Evolutionary conservation across 352 stramenopile species (phyloP).

Genomic region (Globisporangium heterothallicum): DNA sequence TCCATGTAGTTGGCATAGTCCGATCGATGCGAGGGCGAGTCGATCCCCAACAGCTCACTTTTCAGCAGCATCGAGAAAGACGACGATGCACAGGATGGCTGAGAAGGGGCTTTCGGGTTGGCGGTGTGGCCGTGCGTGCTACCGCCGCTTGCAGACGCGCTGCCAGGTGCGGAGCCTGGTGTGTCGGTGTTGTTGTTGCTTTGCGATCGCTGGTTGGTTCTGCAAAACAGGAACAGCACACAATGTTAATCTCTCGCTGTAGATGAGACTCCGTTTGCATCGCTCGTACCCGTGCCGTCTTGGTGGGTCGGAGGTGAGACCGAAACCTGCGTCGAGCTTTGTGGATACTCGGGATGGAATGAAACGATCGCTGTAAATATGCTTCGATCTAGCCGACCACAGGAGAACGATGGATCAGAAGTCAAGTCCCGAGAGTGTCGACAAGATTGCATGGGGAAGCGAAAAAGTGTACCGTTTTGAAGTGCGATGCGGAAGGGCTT

Average conservation of each 20-base stretch:
- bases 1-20: constrained; percentile 24
- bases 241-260: background rate
- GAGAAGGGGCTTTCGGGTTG: constrained; percentile 7
- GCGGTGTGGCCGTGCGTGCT: background rate
- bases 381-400: constrained; percentile 61
- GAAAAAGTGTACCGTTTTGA: constrained; percentile 39
- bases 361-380: constrained; percentile 87
- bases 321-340: constrained; percentile 73
- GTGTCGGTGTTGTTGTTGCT: constrained; percentile 11
- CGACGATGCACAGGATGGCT: constrained; percentile 20
- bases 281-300: constrained; percentile 15
- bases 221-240: background rate
- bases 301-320: constrained; percentile 43
- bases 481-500: constrained; percentile 38
- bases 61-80: constrained; percentile 76
- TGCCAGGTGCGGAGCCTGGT: constrained; percentile 11
- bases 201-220: constrained; percentile 14
- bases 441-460: background rate
- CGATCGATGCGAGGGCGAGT: constrained; percentile 25
- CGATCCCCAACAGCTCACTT: constrained; percentile 66
- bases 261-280: background rate
- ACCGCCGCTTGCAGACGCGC: background rate
- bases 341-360: constrained; percentile 72
- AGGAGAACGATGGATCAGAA: too few relatives aligned
- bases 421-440: too few relatives aligned